These are phyloP conservation scores for Pyrus betulifolia DNA, from an alignment of 306 rosid genomes.

Conservation along the genomic window DNA sequence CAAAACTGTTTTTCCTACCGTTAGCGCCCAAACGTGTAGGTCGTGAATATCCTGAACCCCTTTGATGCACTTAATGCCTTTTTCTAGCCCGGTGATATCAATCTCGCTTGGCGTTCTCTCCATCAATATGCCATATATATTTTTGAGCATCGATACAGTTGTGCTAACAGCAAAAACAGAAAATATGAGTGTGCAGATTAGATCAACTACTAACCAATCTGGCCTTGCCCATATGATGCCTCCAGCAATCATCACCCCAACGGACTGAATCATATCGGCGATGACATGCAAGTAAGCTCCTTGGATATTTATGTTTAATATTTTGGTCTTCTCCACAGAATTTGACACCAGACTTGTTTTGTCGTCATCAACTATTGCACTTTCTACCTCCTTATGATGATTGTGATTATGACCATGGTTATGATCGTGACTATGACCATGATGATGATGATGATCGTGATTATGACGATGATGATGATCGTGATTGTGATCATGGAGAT, in stretches of 20 bases:
- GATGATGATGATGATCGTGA: slow-evolving; percentile 32
- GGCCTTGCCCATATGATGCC: slow-evolving; percentile 74
- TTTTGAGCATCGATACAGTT: slow-evolving; percentile 60
- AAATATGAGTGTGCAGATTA: slow-evolving; percentile 67
- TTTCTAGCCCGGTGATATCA: slow-evolving; percentile 42
- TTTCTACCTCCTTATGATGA: slow-evolving; percentile 24
- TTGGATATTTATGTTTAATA: slow-evolving; percentile 62
- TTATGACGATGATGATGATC: not conserved
- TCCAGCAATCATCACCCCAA: slow-evolving; percentile 94
- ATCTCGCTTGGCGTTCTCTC: slow-evolving; percentile 62
- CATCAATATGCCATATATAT: slow-evolving; percentile 58
- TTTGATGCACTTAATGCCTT: slow-evolving; percentile 48
- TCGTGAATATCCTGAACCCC: slow-evolving; percentile 73
- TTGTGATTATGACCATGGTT: not conserved
- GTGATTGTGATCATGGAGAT: not conserved
- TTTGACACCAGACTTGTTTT: slow-evolving; percentile 32
- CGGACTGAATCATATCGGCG: slow-evolving; percentile 83
- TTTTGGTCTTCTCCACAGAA: slow-evolving; percentile 20
- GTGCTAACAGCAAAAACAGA: slow-evolving; percentile 63
- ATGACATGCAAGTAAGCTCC: slow-evolving; percentile 93
- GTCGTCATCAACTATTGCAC: slow-evolving; percentile 37
- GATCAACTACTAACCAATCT: slow-evolving; percentile 62
- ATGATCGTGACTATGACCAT: not conserved
- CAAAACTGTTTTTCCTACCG: slow-evolving; percentile 62
- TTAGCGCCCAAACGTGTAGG: slow-evolving; percentile 81